phyloP scores from a whole-genome alignment of 192 early-diverging fungal genomes.

The Umbelopsis isabellina region DNA sequence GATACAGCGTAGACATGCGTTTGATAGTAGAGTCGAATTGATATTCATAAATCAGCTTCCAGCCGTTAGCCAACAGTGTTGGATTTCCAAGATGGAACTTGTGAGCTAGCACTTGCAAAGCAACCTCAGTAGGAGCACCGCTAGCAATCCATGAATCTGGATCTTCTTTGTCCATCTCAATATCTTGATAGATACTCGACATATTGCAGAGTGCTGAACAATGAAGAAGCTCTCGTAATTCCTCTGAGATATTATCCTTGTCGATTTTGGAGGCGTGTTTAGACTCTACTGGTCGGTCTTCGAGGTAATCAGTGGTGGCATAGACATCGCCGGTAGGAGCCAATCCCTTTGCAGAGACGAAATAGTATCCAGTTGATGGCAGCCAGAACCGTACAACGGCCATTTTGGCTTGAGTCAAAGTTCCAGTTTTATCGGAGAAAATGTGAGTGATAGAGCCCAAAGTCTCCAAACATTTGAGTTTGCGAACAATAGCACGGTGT shows the following conservation, averaged over 20 bases:
- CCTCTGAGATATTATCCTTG: constrained; percentile 1
- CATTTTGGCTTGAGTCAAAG: constrained; percentile 95
- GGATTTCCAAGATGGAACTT: constrained; percentile 80
- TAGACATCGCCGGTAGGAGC: constrained; percentile 56
- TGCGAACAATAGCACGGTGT: constrained; percentile 88
- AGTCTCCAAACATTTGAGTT: constrained; percentile 87
- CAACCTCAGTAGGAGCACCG: constrained; percentile 94
- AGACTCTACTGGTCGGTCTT: neutral
- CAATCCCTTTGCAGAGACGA: constrained; percentile 62
- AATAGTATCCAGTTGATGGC: constrained; percentile 70
- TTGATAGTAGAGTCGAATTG: constrained; percentile 81
- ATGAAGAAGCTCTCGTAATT: constrained; percentile 46
- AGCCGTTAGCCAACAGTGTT: constrained; percentile 52
- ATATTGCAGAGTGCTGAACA: constrained; percentile 87
- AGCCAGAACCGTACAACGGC: constrained; percentile 85
- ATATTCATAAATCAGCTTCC: constrained; percentile 61
- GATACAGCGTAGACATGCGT: constrained; percentile 87
- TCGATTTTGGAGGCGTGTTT: constrained; percentile 18
- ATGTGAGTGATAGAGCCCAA: constrained; percentile 93
- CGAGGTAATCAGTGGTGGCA: neutral
- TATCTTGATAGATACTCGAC: constrained; percentile 56
- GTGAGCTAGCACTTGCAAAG: constrained; percentile 83
- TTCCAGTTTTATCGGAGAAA: constrained; percentile 95
- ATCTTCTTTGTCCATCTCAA: neutral
- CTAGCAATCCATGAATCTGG: constrained; percentile 73